A percentile compares a stretch with the other conserved stretches of the same genome.
Evolutionary conservation across 768 basidiomycete genomes (phyloP).

Genomic region (Coprinopsis sp.): DNA sequence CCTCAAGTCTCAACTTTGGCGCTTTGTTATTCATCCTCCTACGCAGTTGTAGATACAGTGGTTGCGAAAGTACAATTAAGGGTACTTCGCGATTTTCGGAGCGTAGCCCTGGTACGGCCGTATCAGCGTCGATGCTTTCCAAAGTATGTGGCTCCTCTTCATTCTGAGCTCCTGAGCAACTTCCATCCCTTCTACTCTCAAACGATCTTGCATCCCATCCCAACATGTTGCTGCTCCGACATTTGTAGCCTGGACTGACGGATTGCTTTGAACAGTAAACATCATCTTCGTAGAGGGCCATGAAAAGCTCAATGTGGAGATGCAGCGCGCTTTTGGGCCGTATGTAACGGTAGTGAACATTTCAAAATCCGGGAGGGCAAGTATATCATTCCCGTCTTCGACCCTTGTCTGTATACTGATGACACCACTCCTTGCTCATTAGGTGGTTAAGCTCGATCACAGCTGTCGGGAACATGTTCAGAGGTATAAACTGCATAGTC

Average conservation of each 20-base stretch:
- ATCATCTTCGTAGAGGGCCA: conserved; percentile 92
- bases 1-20: too few relatives aligned
- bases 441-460: conserved; percentile 91
- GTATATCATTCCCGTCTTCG: conserved; percentile 21
- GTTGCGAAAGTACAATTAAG: too few relatives aligned
- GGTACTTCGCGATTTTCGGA: too few relatives aligned
- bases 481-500: conserved; percentile 77
- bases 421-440: conserved; percentile 6
- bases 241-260: not conserved
- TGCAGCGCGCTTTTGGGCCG: conserved; percentile 75
- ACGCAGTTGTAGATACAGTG: too few relatives aligned
- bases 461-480: conserved; percentile 74
- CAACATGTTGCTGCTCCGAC: too few relatives aligned
- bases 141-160: conserved; percentile 47
- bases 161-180: conserved; percentile 7
- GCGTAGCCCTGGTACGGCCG: too few relatives aligned
- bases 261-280: conserved; percentile 58
- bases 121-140: conserved; percentile 88
- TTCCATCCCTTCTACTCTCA: not conserved
- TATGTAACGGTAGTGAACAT: conserved; percentile 82
- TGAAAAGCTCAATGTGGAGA: conserved; percentile 94
- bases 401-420: conserved; percentile 7
- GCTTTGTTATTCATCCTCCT: too few relatives aligned
- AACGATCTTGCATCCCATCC: too few relatives aligned
- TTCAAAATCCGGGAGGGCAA: conserved; percentile 92